Evolutionary conservation across 306 rosid species (phyloP), one percentile per base, ranked within the genome.

Genomic region (Ormosia emarginata): DNA sequence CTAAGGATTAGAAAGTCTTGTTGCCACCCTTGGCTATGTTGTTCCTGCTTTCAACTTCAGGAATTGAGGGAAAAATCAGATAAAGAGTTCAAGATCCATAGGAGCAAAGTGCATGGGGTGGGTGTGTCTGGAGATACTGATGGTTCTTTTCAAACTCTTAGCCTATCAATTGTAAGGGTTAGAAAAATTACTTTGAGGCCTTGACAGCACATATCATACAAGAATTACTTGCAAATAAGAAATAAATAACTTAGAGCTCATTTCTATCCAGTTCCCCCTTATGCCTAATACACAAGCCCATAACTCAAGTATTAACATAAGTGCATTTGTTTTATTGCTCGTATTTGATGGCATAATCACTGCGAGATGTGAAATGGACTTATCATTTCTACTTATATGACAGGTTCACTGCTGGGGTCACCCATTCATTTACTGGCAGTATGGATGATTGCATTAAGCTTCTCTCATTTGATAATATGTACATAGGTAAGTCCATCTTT

Each of bases 381-480:
- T 30, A 75, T 71, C 15, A 56, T 67, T 79, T 77, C 58, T 79
- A 62, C 58, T 75, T 84, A 11, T 69, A 67, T 40, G 74, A 52
- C 92, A 93, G 98, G 88, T 93, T 95, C 77, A 82, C 79, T 69
- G 92, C 81, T 47, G 98, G 98, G 82, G 98, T 95, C 56, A 67
- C 95, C 76, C 99, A 95, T 87, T 93, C 99, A 77, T 95, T 95
- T 91, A 92, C 99, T 15, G 99, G 86, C 70, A 85, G 90, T 76
- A 85, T 85, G 47, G 99, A 92, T 56, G 98, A 95, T 84, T 62
- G 96, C 61, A 85, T 67, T 66, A 93, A 87, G 87, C 97, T 95
- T 89, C 98, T 93, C 77, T 82, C 92, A 61, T 88, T 93, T 84
- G 87, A 80, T 71, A 89, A 93, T 67, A 88, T 93, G 85, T 92